phyloP scores from a whole-genome alignment of 345 rosid genomes.

The Isatis tinctoria region DNA sequence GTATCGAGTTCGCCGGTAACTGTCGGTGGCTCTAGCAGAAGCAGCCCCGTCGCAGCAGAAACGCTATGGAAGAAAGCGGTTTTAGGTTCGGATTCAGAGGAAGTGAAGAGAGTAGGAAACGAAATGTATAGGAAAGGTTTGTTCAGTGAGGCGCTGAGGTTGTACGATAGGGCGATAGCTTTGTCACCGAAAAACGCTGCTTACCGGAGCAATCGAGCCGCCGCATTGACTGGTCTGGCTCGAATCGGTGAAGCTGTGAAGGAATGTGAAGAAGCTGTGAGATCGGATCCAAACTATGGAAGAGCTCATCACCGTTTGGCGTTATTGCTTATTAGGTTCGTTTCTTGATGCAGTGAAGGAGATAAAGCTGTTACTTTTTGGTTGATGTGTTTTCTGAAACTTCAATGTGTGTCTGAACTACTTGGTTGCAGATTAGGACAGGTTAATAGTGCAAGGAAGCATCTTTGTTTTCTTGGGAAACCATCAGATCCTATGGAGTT shows the following conservation, averaged over 20 bases:
- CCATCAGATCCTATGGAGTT: constrained; percentile 55
- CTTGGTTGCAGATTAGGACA: constrained; percentile 75
- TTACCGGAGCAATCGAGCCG: constrained; percentile 80
- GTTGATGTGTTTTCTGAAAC: neutral
- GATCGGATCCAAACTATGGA: constrained; percentile 72
- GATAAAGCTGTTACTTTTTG: neutral
- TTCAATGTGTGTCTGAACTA: neutral
- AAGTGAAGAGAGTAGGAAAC: constrained; percentile 75
- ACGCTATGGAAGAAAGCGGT: constrained; percentile 28
- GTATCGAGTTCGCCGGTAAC: constrained; percentile 13
- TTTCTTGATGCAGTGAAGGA: neutral
- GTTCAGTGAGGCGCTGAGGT: constrained; percentile 65
- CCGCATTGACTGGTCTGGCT: constrained; percentile 65
- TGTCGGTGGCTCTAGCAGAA: constrained; percentile 13
- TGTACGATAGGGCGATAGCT: constrained; percentile 77
- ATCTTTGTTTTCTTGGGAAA: constrained; percentile 50
- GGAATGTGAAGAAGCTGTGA: constrained; percentile 87
- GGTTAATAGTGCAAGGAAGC: constrained; percentile 69
- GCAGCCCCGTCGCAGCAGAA: constrained; percentile 5
- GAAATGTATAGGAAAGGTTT: constrained; percentile 76
- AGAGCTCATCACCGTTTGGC: constrained; percentile 92
- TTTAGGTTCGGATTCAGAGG: constrained; percentile 59
- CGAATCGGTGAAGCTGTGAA: constrained; percentile 71
- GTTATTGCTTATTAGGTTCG: constrained; percentile 69
- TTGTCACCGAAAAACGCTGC: constrained; percentile 75